Conservation (phyloP, 805 yeast genomes). For the Starmera dryadoides region DNA sequence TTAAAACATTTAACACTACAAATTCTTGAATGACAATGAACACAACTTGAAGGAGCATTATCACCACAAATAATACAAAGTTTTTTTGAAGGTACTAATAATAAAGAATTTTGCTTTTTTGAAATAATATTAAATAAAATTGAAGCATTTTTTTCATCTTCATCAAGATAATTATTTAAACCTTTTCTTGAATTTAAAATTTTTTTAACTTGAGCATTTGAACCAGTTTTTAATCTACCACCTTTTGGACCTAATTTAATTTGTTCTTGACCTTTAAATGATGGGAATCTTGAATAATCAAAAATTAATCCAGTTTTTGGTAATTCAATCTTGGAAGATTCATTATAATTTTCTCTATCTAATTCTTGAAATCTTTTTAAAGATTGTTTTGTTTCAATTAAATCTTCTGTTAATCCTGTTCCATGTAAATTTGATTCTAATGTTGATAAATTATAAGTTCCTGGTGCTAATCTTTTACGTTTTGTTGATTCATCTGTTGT, state of each 20-base stretch:
- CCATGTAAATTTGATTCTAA: constrained; percentile 20
- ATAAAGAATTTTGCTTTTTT: constrained; percentile 22
- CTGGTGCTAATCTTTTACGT: constrained; percentile 19
- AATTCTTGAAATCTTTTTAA: constrained; percentile 32
- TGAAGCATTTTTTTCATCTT: constrained; percentile 30
- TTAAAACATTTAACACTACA: constrained; percentile 33
- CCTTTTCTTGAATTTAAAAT: constrained; percentile 32
- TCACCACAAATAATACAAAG: constrained; percentile 41
- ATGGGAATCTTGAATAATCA: constrained; percentile 12
- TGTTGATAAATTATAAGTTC: constrained; percentile 19
- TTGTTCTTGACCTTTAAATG: background rate
- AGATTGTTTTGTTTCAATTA: constrained; percentile 27
- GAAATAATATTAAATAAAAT: constrained; percentile 20
- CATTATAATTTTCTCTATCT: constrained; percentile 37
- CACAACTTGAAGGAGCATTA: constrained; percentile 32
- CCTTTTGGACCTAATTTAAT: constrained; percentile 1
- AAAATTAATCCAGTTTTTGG: constrained; percentile 24
- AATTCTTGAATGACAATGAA: constrained; percentile 32
- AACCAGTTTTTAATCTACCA: constrained; percentile 10
- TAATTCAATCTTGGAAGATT: constrained; percentile 28
- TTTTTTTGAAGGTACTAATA: constrained; percentile 28
- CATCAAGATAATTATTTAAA: constrained; percentile 34
- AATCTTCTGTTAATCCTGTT: constrained; percentile 17
- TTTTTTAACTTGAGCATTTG: constrained; percentile 29
- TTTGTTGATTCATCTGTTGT: constrained; percentile 3